A percentile compares a stretch with the other conserved stretches of the same genome.
Conservation (phyloP, 176 grass and related monocot species). For the Thinopyrum elongatum region DNA sequence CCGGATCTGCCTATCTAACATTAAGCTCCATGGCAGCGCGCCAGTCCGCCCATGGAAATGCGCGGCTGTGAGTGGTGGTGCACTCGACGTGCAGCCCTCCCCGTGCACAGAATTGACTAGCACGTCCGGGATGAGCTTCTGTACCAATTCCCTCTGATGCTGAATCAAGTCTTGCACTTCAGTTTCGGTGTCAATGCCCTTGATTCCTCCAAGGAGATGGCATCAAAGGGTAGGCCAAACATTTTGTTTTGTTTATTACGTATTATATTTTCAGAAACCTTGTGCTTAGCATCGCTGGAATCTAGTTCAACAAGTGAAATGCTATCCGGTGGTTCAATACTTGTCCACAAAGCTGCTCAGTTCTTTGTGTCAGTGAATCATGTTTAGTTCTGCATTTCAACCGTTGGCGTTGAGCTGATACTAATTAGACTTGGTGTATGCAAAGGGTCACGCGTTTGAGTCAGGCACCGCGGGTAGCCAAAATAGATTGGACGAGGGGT, state of each 20-base stretch:
- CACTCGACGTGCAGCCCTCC: conserved; percentile 61
- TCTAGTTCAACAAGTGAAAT: background rate
- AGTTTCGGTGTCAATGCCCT: background rate
- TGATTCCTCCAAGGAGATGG: background rate
- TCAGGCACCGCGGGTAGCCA: no score
- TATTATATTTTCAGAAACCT: background rate
- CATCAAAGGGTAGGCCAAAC: background rate
- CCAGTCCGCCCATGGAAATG: conserved; percentile 59
- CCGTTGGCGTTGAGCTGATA: background rate
- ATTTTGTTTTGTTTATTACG: background rate
- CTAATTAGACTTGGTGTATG: background rate
- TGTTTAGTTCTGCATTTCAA: background rate
- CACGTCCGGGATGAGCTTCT: conserved; percentile 60
- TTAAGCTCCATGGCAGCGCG: conserved; percentile 35
- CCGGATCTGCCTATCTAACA: conserved; percentile 67
- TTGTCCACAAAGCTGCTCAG: no score
- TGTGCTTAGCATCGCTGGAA: background rate
- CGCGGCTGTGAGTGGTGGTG: conserved; percentile 65
- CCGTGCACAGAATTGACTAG: conserved; percentile 65
- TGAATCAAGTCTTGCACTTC: conserved; percentile 6
- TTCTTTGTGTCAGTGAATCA: background rate
- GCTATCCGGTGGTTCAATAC: background rate
- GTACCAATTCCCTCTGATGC: conserved; percentile 54
- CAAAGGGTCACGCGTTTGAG: no score
- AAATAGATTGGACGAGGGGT: no score